phyloP scores from a whole-genome alignment of 768 basidiomycete species.

The Tylopilus plumbeoviolaceoides region DNA sequence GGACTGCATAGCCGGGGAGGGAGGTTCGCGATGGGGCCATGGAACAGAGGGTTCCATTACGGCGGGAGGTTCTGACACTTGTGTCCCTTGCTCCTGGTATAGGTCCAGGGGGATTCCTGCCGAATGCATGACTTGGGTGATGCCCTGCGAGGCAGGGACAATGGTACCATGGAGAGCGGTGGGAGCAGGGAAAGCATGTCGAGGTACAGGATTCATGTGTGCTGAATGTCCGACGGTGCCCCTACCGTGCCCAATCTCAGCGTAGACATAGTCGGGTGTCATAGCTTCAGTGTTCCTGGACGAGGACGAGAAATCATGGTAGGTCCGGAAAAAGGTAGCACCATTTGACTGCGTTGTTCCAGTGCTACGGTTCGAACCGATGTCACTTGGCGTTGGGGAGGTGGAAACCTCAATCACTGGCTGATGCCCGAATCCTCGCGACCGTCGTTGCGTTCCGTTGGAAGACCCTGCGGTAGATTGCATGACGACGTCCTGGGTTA shows the following conservation, averaged over 20 bases:
- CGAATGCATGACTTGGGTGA: constrained; percentile 35
- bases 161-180: constrained; percentile 19
- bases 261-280: constrained; percentile 71
- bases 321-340: constrained; percentile 58
- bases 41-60: constrained; percentile 23
- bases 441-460: constrained; percentile 36
- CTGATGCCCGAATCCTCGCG: constrained; percentile 42
- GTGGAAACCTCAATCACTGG: constrained; percentile 60
- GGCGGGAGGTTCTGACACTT: constrained; percentile 8
- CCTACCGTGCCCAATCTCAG: constrained; percentile 74
- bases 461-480: constrained; percentile 34
- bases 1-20: constrained; percentile 34
- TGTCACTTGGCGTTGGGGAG: constrained; percentile 60
- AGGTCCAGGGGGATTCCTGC: constrained; percentile 26
- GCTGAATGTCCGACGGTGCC: constrained; percentile 35
- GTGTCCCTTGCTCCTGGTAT: constrained; percentile 13
- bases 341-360: constrained; percentile 53
- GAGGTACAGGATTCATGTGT: constrained; percentile 16
- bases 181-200: constrained; percentile 23
- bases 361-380: constrained; percentile 51
- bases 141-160: constrained; percentile 27
- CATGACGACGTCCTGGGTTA: constrained; percentile 27
- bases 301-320: constrained; percentile 42
- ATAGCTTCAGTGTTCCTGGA: constrained; percentile 49
- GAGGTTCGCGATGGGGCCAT: constrained; percentile 45